Conservation (phyloP, 2,329 filamentous ascomycete genomes). For the Drechslerella coelobrocha region DNA sequence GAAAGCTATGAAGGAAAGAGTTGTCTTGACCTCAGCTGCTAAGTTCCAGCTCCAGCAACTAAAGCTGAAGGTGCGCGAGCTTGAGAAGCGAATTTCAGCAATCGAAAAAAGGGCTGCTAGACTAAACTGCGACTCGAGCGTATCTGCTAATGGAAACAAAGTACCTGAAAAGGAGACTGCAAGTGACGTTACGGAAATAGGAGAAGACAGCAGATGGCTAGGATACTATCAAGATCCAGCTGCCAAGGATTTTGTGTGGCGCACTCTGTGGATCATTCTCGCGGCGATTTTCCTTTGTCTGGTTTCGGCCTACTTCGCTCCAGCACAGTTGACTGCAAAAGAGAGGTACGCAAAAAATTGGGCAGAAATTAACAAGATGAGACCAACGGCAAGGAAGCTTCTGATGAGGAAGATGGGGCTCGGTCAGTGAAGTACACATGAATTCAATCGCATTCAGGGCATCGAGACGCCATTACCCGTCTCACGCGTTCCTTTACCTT, state of each 20-base stretch:
- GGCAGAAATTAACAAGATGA: neutral
- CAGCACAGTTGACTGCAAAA: neutral
- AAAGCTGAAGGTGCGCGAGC: neutral
- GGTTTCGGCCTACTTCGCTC: neutral
- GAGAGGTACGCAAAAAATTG: neutral
- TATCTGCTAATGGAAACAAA: neutral
- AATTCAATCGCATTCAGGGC: no score
- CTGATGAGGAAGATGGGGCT: neutral
- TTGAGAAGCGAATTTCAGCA: neutral
- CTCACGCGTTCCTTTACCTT: no score
- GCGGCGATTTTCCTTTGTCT: neutral
- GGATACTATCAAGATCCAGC: no score
- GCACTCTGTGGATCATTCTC: neutral
- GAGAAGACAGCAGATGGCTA: no score
- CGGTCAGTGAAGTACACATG: neutral
- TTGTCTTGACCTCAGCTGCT: neutral
- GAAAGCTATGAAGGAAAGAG: neutral
- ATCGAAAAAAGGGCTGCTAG: neutral
- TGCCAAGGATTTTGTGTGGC: no score
- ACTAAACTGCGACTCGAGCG: neutral
- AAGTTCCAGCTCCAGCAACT: conserved; percentile 5
- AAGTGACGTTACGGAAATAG: no score
- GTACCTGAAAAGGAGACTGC: neutral
- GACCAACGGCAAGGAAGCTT: neutral
- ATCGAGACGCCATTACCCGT: no score